Base-by-base conservation (phyloP, 306 rosid species). In the Begonia masoniana region DNA sequence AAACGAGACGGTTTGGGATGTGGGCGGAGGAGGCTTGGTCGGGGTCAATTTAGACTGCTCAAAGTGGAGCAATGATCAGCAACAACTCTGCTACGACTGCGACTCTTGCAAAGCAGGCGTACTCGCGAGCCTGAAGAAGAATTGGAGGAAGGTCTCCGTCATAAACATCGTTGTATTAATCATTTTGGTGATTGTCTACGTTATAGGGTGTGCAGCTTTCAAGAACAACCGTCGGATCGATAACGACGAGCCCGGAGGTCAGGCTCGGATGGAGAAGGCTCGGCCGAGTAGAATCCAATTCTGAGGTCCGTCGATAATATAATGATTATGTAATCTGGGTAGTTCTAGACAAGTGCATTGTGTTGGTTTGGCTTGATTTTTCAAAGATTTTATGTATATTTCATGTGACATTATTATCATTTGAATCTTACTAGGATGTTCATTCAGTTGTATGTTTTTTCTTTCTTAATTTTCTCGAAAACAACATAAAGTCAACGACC, bases 61-160 rank as follows among this genome's bases (percentile, higher is more conserved):
- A 0, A 61, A 15, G 39, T 91, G 99, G 99, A 86, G 48, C 80
- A 73, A 75, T 42, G 86, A 81, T 57, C 99, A 86, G 61, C 13
- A 17, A 10, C 72, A 9, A 7, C 88, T 91, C 5, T 91, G 99
- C 58, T 91, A 83, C 61, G 43, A 46, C 1, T 91, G 99, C 13
- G 58, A 73, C 66, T 86, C 99, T 5, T 91, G 99, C 76, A 83
- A 70, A 57, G 99, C 96, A 14, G 96, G 96, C 42, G 88, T 86
- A 7, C 72, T 91, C 17, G 96, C 84, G 17, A 91, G 72, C 78
- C 60, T 91, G 55, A 83, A 60, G 76, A 78, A 71, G 69, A 91
- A 94, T 67, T 91, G 99, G 99, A 83, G 99, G 66, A 86, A 79
- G 72, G 99, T 83, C 46, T 91, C 99, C 0, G 79, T 91, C 48